Evolutionary conservation across 805 yeast genomes (phyloP).

Genomic region (Lipomyces anomalus): DNA sequence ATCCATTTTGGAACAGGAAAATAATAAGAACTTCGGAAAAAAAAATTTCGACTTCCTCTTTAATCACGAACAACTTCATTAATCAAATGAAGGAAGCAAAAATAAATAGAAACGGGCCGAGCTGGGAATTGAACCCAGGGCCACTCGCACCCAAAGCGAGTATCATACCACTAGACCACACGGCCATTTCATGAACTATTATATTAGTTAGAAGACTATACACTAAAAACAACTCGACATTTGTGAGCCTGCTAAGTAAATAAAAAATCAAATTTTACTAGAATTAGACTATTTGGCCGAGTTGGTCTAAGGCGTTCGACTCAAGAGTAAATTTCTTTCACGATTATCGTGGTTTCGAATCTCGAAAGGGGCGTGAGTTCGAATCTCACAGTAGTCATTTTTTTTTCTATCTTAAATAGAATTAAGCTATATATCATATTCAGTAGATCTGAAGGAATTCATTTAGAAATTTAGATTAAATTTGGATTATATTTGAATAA

Average conservation of each 20-base stretch:
- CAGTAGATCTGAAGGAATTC: too few relatives aligned
- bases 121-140: constrained; percentile 34
- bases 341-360: background rate
- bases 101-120: constrained; percentile 29
- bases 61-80: too few relatives aligned
- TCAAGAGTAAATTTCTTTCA: background rate
- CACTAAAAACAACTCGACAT: background rate
- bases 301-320: background rate
- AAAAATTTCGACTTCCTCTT: too few relatives aligned
- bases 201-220: background rate
- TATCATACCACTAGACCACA: constrained; percentile 32
- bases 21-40: too few relatives aligned
- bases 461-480: too few relatives aligned
- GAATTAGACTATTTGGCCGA: background rate
- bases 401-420: too few relatives aligned
- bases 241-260: background rate
- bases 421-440: too few relatives aligned
- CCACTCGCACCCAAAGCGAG: constrained; percentile 34
- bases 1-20: too few relatives aligned
- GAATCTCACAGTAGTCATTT: background rate
- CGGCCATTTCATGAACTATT: constrained; percentile 20
- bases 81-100: too few relatives aligned
- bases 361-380: background rate
- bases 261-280: background rate
- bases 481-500: too few relatives aligned